Base-by-base conservation (phyloP, 305 asterid species). In the Withania somnifera region DNA sequence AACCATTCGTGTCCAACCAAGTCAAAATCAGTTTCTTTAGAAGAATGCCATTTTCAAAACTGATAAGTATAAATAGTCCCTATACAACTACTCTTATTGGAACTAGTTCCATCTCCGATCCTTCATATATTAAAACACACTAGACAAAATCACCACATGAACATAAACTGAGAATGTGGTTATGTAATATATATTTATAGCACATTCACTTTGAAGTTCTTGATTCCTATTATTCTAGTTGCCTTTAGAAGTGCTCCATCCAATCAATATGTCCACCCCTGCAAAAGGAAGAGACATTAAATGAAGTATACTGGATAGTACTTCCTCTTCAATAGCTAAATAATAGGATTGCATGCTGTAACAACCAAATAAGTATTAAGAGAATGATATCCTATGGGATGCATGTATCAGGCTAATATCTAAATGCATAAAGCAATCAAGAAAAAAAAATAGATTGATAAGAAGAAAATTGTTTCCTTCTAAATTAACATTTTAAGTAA, bases 201-300 rank as follows among this genome's bases (percentile, higher is more conserved):
- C 89, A 91, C 98, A 83, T 90, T 84, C 82, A 85, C 91, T 84
- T 86, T 84, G 88, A 93, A 93, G 95, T 93, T 95, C 89, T 90
- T 89, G 81, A 95, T 92, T 84, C 95, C 97, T 13, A 90, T 84
- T 60, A 91, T 87, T 87, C 92, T 84, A 36, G 97, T 91, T 75
- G 97, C 94, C 89, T 91, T 92, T 26, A 87, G 60, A 76, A 95
- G 97, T 81, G 87, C 81, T 57, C 98, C 99, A 84, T 93, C 92
- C 88, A 92, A 86, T 47, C 95, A 95, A 78, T 95, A 93, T 10
- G 99, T 95, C 98, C 99, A 95, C 3, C 93, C 97, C 98, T 95
- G 76, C 58, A 85, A 80, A 82, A 30, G 63, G 54, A 73, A 22
- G 57, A 2, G 3, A 0, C 0, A 6, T 13, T 0, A 73, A 14